phyloP scores from a whole-genome alignment of 345 rosid species.

The Combretum micranthum region DNA sequence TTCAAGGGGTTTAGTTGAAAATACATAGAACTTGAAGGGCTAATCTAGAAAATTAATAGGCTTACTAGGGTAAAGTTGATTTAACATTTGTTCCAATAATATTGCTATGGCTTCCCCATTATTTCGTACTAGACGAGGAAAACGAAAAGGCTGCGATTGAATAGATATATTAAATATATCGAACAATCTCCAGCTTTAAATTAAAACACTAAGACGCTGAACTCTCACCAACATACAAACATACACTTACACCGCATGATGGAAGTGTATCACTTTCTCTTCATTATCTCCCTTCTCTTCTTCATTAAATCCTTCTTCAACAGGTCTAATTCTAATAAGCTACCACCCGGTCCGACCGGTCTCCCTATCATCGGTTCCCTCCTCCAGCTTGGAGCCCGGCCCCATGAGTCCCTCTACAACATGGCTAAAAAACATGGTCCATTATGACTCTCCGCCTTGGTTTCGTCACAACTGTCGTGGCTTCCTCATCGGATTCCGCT shows the following conservation, averaged over 20 bases:
- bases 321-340: constrained; percentile 4
- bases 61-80: too few species aligned
- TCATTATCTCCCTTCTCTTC: constrained; percentile 8
- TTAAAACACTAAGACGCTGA: too few species aligned
- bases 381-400: constrained; percentile 13
- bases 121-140: too few species aligned
- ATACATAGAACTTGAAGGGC: too few species aligned
- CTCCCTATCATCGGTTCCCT: constrained; percentile 21
- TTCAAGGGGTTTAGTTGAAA: too few species aligned
- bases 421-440: constrained; percentile 33
- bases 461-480: constrained; percentile 19
- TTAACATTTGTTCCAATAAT: too few species aligned
- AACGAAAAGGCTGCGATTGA: too few species aligned
- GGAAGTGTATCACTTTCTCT: constrained; percentile 8
- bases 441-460: constrained; percentile 32
- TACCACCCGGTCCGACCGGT: constrained; percentile 23
- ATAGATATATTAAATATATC: too few species aligned
- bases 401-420: constrained; percentile 23
- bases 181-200: too few species aligned
- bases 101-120: too few species aligned
- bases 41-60: too few species aligned
- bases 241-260: neutral
- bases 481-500: constrained; percentile 26
- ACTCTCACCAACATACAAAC: too few species aligned
- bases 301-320: constrained; percentile 8